A percentile compares a stretch with the other conserved stretches of the same genome.
Evolutionary conservation across 2,329 filamentous ascomycete genomes (phyloP).

Genomic region (Colletotrichum camelliae): DNA sequence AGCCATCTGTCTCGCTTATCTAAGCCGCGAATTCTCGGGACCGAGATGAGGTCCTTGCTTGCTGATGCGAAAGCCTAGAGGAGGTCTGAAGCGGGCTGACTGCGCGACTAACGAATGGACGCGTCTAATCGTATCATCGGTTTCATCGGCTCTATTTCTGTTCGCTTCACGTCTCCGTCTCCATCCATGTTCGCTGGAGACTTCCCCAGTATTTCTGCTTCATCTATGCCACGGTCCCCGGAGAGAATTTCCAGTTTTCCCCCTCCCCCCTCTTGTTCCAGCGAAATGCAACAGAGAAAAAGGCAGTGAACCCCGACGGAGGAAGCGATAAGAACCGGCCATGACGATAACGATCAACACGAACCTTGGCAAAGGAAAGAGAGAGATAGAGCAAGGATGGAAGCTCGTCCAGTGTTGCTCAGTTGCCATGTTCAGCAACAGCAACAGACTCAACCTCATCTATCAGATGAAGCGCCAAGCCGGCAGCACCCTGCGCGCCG

Average conservation of each 20-base stretch:
- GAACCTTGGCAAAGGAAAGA: not conserved
- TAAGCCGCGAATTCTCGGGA: not conserved
- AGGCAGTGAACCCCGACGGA: not conserved
- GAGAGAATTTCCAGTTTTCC: not conserved
- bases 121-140: not conserved
- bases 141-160: constrained; percentile 3
- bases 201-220: constrained; percentile 14
- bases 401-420: not conserved
- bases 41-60: not conserved
- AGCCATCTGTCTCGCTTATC: not conserved
- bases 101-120: not conserved
- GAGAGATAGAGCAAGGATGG: constrained; percentile 1
- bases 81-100: not conserved
- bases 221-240: constrained; percentile 9
- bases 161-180: not conserved
- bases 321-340: not conserved
- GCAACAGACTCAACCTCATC: constrained; percentile 1
- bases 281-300: not conserved
- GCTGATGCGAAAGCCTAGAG: not conserved
- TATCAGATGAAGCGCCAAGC: constrained; percentile 21
- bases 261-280: not conserved
- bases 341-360: not conserved
- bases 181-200: not conserved
- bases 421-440: not conserved
- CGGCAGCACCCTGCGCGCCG: constrained; percentile 15